Conservation (phyloP, 192 early-diverging fungal species). For the Jimgerdemannia flammicorona region DNA sequence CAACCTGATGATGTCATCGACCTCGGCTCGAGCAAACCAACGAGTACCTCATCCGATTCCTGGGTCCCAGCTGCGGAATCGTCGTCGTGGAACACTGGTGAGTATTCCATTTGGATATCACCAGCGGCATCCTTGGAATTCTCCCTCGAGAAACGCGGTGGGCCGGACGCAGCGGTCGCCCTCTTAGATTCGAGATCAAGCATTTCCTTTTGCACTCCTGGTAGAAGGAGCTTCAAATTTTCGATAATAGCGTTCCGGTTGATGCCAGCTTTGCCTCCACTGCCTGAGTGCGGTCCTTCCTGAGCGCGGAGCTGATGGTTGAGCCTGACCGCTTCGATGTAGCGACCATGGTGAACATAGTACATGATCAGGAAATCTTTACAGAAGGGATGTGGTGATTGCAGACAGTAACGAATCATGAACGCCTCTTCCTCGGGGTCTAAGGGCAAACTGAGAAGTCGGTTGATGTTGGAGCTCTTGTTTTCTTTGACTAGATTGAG, state of each 20-base stretch:
- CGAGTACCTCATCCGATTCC: not conserved
- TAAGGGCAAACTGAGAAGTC: constrained; percentile 4
- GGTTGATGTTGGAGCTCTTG: not conserved
- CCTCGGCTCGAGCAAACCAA: not conserved
- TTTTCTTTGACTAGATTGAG: constrained; percentile 4
- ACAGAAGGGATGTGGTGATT: constrained; percentile 7
- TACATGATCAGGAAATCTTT: constrained; percentile 15
- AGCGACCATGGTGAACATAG: constrained; percentile 6
- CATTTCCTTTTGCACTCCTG: not conserved
- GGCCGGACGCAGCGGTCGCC: too few relatives aligned
- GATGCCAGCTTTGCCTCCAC: not conserved
- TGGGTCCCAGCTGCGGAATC: not conserved
- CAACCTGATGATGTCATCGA: not conserved
- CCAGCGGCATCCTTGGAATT: not conserved
- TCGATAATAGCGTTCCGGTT: not conserved
- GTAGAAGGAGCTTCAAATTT: not conserved
- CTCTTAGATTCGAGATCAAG: not conserved
- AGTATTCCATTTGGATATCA: not conserved
- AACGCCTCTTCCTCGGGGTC: constrained; percentile 4
- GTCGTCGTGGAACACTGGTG: not conserved
- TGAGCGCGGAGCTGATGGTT: constrained; percentile 3
- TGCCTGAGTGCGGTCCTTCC: not conserved
- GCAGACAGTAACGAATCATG: constrained; percentile 6
- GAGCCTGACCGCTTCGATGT: constrained; percentile 1
- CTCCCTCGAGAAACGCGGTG: not conserved